Evolutionary conservation across 2,329 filamentous ascomycete species (phyloP).

Genomic region (Dendryphion nanum): DNA sequence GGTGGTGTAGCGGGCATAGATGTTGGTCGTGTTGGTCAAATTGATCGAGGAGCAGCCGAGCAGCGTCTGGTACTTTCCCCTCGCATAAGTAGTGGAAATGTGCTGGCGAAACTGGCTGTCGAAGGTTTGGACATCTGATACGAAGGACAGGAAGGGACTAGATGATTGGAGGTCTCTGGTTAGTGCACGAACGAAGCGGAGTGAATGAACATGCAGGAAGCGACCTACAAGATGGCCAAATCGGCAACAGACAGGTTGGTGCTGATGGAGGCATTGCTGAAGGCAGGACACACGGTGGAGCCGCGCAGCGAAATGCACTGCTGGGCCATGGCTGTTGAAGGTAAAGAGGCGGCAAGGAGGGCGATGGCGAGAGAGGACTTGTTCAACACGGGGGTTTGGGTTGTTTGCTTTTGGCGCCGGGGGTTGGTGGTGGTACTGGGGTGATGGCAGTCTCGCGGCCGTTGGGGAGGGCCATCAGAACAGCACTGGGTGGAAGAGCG

Average conservation of each 20-base stretch:
- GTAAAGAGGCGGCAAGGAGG: conserved; percentile 28
- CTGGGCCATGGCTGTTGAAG: conserved; percentile 39
- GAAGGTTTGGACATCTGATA: conserved; percentile 74
- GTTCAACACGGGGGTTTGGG: too few species aligned
- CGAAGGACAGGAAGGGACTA: conserved; percentile 82
- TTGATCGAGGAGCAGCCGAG: conserved; percentile 80
- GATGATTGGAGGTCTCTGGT: too few species aligned
- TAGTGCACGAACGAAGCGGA: too few species aligned
- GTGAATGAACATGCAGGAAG: conserved; percentile 15
- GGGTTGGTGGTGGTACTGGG: conserved; percentile 6
- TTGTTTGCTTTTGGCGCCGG: conserved; percentile 22
- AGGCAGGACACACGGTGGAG: conserved; percentile 71
- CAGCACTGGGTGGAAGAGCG: neutral
- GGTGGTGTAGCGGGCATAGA: conserved; percentile 91
- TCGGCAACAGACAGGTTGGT: conserved; percentile 58
- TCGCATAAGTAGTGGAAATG: conserved; percentile 71
- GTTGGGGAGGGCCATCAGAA: neutral
- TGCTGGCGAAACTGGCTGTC: conserved; percentile 73
- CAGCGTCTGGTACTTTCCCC: conserved; percentile 75
- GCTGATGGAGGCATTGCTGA: conserved; percentile 69
- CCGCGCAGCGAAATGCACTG: conserved; percentile 67
- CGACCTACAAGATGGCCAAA: conserved; percentile 62
- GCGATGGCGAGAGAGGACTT: conserved; percentile 20
- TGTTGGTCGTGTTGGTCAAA: conserved; percentile 71
- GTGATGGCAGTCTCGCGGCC: conserved; percentile 10